These are phyloP conservation scores for Tulasnella sp. DNA, from an alignment of 768 basidiomycete species.

Conservation along the genomic window DNA sequence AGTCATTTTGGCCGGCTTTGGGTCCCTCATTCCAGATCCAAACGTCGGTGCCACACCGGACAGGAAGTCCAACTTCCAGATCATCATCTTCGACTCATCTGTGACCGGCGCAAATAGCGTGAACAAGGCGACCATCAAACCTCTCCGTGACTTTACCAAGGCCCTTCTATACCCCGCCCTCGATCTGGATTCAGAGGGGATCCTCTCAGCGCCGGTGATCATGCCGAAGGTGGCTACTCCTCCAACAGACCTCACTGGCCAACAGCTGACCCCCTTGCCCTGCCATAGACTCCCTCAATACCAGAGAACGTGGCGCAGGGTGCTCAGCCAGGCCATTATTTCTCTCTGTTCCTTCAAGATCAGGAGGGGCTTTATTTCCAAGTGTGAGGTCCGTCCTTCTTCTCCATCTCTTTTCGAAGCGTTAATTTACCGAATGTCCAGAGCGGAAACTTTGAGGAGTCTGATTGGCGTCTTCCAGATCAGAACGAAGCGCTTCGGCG, in stretches of 20 bases:
- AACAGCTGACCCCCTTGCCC: not conserved
- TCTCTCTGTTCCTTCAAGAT: too few species aligned
- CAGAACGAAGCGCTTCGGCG: too few species aligned
- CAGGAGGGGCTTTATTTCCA: too few species aligned
- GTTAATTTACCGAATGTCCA: too few species aligned
- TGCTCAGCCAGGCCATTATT: too few species aligned
- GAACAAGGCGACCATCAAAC: not conserved
- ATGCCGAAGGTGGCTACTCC: not conserved
- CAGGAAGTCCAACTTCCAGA: not conserved
- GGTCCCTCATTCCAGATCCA: not conserved
- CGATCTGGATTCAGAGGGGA: not conserved
- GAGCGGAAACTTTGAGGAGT: too few species aligned
- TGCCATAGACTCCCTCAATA: too few species aligned
- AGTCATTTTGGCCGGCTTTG: not conserved
- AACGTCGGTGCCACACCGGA: not conserved
- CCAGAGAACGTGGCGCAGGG: too few species aligned
- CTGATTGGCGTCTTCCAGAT: too few species aligned
- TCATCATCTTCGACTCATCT: not conserved
- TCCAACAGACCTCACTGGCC: not conserved
- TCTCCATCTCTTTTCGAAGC: too few species aligned
- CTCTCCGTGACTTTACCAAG: not conserved
- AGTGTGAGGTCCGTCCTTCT: too few species aligned
- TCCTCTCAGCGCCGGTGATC: not conserved
- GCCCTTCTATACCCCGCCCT: not conserved
- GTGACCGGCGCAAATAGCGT: not conserved